phyloP scores from a whole-genome alignment of 2,329 filamentous ascomycete genomes.

The Colletotrichum noveboracense region DNA sequence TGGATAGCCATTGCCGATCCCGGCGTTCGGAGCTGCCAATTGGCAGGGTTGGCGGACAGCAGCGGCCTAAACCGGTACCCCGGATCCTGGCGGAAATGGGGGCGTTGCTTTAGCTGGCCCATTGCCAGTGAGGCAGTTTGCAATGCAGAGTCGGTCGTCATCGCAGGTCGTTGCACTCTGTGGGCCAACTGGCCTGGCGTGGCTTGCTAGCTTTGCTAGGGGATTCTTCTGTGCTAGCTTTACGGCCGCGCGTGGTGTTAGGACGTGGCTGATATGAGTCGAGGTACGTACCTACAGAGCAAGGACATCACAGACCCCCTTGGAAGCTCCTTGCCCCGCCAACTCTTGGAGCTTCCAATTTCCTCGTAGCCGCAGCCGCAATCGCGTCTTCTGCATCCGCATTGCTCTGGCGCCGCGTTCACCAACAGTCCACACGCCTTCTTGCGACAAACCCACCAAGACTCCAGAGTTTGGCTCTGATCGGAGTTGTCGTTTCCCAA shows the following conservation, averaged over 20 bases:
- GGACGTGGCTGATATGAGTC: background rate
- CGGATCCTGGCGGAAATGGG: background rate
- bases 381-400: background rate
- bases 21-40: constrained; percentile 12
- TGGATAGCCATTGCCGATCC: constrained; percentile 22
- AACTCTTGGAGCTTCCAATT: background rate
- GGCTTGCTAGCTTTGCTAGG: background rate
- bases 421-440: background rate
- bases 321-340: background rate
- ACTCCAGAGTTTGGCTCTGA: background rate
- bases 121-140: background rate
- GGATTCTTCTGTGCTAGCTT: background rate
- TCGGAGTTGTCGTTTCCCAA: background rate
- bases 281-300: background rate
- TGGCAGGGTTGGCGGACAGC: constrained; percentile 3
- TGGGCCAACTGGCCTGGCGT: background rate
- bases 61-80: constrained; percentile 19
- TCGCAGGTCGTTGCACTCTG: background rate
- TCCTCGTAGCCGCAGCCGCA: background rate
- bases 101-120: background rate
- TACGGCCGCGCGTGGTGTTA: background rate
- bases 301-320: background rate
- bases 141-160: background rate
- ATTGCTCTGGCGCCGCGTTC: background rate
- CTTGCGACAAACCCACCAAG: background rate